Evolutionary conservation across 805 yeast genomes (phyloP), one percentile per base, ranked within the genome.

Genomic region (Maudiozyma bulderi): DNA sequence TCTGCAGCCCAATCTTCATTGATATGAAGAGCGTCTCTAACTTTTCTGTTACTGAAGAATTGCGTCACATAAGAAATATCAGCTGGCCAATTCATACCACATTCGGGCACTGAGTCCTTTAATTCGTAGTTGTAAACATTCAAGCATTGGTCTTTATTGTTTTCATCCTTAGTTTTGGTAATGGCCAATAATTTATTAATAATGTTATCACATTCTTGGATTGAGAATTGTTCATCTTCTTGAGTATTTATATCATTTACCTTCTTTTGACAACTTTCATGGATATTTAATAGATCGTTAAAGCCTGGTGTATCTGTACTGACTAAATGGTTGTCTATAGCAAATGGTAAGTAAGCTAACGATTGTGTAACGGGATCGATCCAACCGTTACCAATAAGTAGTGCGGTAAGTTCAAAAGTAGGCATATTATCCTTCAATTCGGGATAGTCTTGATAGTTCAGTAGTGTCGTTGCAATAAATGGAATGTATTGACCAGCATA

Each of bases 401-500:
- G 62, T 0, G 91, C 93, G 52, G 76, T 72, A 50, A 90, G 64
- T 48, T 81, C 71, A 35, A 47, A 20, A 28, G 37, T 3, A 8
- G 45, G 39, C 15, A 29, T 20, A 20, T 41, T 37, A 6, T 37
- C 14, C n/a, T 30, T 29, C 14, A 33, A 11, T 9, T 9, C 30
- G 7, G 39, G 32, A 20, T 31, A 15, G 6, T n/a, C 2, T 29
- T 35, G 33, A 8, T 7, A 40, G 5, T 20, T 26, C 44, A 79
- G 56, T 5, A 91, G 72, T 1, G 78, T 80, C 38, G 76, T 70
- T 0, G 91, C 95, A 51, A 90, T 78, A 64, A 84, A 86, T 0
- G 99, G 98, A 47, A 93, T 85, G 62, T 88, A 93, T 64, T 93
- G 97, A 20, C 99, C 99, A 1, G 98, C 98, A 68, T 84, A 93